Conservation (phyloP, 345 rosid genomes). For the Gossypium sturtianum region DNA sequence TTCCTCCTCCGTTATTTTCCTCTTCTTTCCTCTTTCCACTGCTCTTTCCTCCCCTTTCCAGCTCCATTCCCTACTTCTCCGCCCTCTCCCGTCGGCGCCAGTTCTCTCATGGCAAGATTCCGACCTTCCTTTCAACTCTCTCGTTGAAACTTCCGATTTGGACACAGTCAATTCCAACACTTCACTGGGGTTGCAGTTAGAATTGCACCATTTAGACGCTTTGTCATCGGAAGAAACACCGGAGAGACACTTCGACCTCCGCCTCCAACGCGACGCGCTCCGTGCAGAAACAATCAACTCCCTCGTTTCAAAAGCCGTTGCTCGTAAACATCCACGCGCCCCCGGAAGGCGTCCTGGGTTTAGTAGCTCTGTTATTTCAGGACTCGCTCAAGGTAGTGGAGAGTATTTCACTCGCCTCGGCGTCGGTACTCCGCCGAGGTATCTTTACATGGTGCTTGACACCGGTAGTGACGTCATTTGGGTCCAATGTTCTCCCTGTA, state of each 20-base stretch:
- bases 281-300: constrained; percentile 45
- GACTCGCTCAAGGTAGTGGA: constrained; percentile 90
- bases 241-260: constrained; percentile 51
- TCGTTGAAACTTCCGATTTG: constrained; percentile 7
- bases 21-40: constrained; percentile 25
- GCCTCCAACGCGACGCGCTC: constrained; percentile 65
- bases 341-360: constrained; percentile 28
- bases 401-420: constrained; percentile 97
- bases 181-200: constrained; percentile 36
- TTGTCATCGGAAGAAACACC: constrained; percentile 48
- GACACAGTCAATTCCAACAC: constrained; percentile 15
- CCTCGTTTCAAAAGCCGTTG: constrained; percentile 28
- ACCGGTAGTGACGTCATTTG: constrained; percentile 94
- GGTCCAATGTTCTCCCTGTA: constrained; percentile 94
- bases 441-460: constrained; percentile 77
- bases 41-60: constrained; percentile 24
- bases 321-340: constrained; percentile 28
- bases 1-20: constrained; percentile 15
- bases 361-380: constrained; percentile 75
- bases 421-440: constrained; percentile 86
- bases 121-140: constrained; percentile 24
- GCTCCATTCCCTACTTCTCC: constrained; percentile 39
- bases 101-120: constrained; percentile 35
- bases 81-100: constrained; percentile 38
- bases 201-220: constrained; percentile 76